Base-by-base conservation (phyloP, 2,329 filamentous ascomycete genomes). In the Fusarium floridanum region DNA sequence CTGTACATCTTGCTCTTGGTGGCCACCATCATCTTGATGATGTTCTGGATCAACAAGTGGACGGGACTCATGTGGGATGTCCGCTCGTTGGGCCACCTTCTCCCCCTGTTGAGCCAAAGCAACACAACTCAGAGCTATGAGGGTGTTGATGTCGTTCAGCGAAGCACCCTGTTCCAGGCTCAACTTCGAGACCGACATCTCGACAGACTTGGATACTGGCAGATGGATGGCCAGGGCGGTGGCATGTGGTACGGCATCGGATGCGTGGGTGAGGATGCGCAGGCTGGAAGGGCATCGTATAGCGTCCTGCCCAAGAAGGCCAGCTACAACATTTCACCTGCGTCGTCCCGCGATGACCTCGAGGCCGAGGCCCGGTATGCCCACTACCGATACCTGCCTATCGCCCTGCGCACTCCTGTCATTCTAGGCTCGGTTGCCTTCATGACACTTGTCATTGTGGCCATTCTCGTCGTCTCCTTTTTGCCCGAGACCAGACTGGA, bases 41-140 rank as follows among this genome's bases (percentile, higher is more conserved):
- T 90, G n/a, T 92, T 90, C 72, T 94, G 95, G 84, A 84, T 88
- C 64, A 83, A 86, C 24, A 87, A 89, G 34, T 88, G 87, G 76
- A 97, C 95, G 0, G 95, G 95, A 0, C 85, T 98, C 71, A 89
- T 93, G 79, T 98, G 95, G 95, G 95, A 98, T 80, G 89, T 95
- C 3, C 88, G 92, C 55, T 96, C 92, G 27, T 85, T 98, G 9
- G 95, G 94, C 4, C 95, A 98, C 80, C 85, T 97, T 41, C 88
- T 97, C 50, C 90, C 92, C 2, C 86, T 98, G 12, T 87, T 97
- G 29, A 92, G 94, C 73, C 90, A 93, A 69, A 95, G 94, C 73
- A 98, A 97, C 82, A 91, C 92, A 20, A 87, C 95, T 59, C 85
- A 87, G 24, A 92, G 93, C 77, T 97, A 95, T 81, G 87, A 89